A percentile compares a stretch with the other conserved stretches of the same genome.
These are phyloP conservation scores for Aspergillus neotritici DNA, from an alignment of 2,329 filamentous ascomycete genomes.

Conservation along the genomic window DNA sequence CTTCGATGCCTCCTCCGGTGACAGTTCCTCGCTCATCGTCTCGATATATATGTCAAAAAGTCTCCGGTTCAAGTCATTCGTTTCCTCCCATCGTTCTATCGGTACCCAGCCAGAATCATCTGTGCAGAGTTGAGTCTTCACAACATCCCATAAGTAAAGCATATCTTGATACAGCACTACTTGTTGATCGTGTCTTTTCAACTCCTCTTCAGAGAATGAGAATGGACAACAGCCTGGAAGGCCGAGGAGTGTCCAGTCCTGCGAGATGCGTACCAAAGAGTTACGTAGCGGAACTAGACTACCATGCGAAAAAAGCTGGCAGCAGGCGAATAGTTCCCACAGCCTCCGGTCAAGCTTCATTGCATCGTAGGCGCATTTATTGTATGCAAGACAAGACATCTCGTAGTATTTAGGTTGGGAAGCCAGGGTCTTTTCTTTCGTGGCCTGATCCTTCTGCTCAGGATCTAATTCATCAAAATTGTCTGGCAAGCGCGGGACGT, in stretches of 20 bases:
- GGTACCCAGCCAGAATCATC: slow-evolving; percentile 19
- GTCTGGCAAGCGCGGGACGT: slow-evolving; percentile 13
- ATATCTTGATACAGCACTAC: slow-evolving; percentile 16
- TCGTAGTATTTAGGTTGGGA: slow-evolving; percentile 22
- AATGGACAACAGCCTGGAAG: slow-evolving; percentile 16
- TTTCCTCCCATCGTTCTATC: slow-evolving; percentile 13
- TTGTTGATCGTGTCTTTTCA: slow-evolving; percentile 13
- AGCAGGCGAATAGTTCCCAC: slow-evolving; percentile 19
- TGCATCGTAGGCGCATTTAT: slow-evolving; percentile 14
- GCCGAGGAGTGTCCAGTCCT: slow-evolving; percentile 12
- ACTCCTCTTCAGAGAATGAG: slow-evolving; percentile 10
- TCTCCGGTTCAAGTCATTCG: slow-evolving; percentile 13
- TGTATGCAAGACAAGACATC: slow-evolving; percentile 15
- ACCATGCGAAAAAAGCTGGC: slow-evolving; percentile 12
- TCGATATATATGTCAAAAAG: slow-evolving; percentile 19
- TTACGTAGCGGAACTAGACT: slow-evolving; percentile 15
- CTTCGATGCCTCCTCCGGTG: slow-evolving; percentile 12
- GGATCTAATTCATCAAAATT: slow-evolving; percentile 12
- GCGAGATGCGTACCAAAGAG: slow-evolving; percentile 12
- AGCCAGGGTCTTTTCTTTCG: slow-evolving; percentile 7
- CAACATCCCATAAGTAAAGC: slow-evolving; percentile 17
- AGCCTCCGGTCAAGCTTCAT: slow-evolving; percentile 17
- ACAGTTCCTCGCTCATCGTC: slow-evolving; percentile 17
- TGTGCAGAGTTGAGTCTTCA: slow-evolving; percentile 19
- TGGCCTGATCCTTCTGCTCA: slow-evolving; percentile 9